Percentiles rank a stretch among this genome's conserved stretches.
These are phyloP conservation scores for Kingdonia uniflora DNA, from an alignment of 164 flowering plant species.

Conservation along the genomic window DNA sequence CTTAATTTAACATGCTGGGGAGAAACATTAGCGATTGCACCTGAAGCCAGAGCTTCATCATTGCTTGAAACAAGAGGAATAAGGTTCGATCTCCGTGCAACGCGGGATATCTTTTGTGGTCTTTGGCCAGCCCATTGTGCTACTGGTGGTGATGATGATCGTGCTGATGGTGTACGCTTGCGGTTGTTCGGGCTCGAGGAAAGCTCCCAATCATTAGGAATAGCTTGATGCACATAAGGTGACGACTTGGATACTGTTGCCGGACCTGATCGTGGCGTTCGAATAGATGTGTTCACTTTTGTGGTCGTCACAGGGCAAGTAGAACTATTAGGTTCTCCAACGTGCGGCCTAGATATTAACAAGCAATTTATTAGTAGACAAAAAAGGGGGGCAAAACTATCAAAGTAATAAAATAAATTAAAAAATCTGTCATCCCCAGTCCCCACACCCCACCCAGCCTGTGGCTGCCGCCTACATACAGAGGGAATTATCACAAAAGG, in stretches of 20 bases:
- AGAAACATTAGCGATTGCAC: constrained; percentile 35
- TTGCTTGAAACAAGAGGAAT: constrained; percentile 45
- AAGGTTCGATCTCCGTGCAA: constrained; percentile 67
- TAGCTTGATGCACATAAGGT: constrained; percentile 37
- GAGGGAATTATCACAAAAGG: too few relatives aligned
- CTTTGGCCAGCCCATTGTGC: constrained; percentile 63
- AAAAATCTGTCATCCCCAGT: too few relatives aligned
- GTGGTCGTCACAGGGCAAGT: constrained; percentile 50
- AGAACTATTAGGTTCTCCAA: constrained; percentile 51
- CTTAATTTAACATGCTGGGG: constrained; percentile 57
- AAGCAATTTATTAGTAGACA: not conserved
- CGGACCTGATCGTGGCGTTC: constrained; percentile 68
- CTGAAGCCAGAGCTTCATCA: constrained; percentile 47
- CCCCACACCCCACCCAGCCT: too few relatives aligned
- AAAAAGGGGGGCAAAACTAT: not conserved
- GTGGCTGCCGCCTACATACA: too few relatives aligned
- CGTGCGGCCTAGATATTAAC: constrained; percentile 32
- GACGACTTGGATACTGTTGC: constrained; percentile 42
- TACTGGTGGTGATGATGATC: constrained; percentile 79
- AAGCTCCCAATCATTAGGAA: constrained; percentile 63
- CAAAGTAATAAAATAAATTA: not conserved
- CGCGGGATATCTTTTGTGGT: constrained; percentile 69
- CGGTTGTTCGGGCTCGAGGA: constrained; percentile 51
- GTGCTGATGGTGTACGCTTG: constrained; percentile 50
- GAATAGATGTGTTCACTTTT: constrained; percentile 43